Evolutionary conservation across 2,329 filamentous ascomycete genomes (phyloP).

Genomic region (Colletotrichum tropicicola): DNA sequence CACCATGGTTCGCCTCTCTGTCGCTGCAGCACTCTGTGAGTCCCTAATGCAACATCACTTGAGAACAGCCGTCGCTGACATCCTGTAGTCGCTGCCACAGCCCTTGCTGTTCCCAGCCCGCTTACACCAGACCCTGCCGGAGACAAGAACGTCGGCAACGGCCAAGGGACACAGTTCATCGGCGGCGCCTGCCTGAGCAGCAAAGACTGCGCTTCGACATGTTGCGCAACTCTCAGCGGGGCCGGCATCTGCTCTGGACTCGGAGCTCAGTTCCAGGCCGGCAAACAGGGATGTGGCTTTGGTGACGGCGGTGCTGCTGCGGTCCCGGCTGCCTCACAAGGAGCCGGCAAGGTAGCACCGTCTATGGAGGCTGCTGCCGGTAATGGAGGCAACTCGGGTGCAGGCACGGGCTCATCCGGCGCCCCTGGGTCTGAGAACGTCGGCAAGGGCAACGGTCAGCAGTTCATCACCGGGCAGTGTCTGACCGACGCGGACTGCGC

Average conservation of each 20-base stretch:
- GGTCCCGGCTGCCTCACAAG: not conserved
- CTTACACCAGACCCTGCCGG: constrained; percentile 38
- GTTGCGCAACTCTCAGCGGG: constrained; percentile 35
- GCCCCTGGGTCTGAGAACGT: constrained; percentile 35
- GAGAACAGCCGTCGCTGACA: not conserved
- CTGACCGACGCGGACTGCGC: constrained; percentile 41
- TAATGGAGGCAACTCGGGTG: not conserved
- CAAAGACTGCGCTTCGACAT: constrained; percentile 37
- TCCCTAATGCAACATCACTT: not conserved
- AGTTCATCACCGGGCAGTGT: constrained; percentile 46
- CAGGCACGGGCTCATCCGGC: not conserved
- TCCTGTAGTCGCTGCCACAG: constrained; percentile 30
- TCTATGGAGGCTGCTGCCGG: constrained; percentile 4
- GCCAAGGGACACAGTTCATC: constrained; percentile 39
- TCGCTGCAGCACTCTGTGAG: constrained; percentile 25
- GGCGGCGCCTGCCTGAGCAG: constrained; percentile 39
- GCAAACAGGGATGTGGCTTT: constrained; percentile 40
- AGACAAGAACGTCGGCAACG: constrained; percentile 39
- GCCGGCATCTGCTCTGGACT: constrained; percentile 39
- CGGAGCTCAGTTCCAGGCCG: constrained; percentile 36
- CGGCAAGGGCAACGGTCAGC: constrained; percentile 39
- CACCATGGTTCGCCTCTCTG: constrained; percentile 28
- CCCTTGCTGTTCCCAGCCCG: constrained; percentile 30
- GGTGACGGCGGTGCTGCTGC: constrained; percentile 14
- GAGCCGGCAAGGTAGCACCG: not conserved